phyloP scores from a whole-genome alignment of 2,329 filamentous ascomycete genomes.

The Fusarium incarnatum region DNA sequence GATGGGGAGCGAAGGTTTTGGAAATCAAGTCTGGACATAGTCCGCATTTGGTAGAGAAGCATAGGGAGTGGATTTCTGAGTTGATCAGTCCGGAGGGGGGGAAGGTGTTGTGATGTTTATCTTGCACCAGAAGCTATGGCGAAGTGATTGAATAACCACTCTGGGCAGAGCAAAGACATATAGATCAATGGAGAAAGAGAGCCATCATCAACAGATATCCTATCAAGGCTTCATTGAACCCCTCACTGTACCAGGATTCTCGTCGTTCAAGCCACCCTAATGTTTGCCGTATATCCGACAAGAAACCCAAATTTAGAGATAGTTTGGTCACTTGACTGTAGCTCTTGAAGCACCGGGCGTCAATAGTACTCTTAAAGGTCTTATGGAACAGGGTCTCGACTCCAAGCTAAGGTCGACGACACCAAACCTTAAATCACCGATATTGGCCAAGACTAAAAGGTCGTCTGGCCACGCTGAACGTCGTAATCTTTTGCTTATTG shows the following conservation, averaged over 20 bases:
- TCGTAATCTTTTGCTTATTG: neutral
- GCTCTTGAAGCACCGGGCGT: neutral
- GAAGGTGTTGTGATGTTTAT: neutral
- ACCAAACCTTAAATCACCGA: neutral
- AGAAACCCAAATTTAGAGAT: neutral
- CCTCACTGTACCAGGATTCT: neutral
- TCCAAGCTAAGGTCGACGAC: neutral
- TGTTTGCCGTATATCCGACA: neutral
- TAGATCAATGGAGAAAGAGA: fast-evolving
- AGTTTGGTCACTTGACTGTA: neutral
- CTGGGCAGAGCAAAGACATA: neutral
- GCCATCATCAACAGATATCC: neutral
- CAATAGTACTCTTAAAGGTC: neutral
- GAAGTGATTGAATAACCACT: neutral
- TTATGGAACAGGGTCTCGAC: neutral
- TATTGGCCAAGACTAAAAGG: neutral
- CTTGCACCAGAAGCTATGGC: neutral
- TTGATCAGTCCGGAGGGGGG: neutral
- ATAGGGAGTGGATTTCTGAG: conserved; percentile 12
- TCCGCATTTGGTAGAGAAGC: conserved; percentile 21
- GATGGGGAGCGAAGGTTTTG: conserved; percentile 12
- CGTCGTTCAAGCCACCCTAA: neutral
- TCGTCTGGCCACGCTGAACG: neutral
- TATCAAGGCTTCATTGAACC: neutral
- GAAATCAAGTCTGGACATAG: conserved; percentile 37